Percentiles rank a stretch among this genome's conserved stretches.
Evolutionary conservation across 2,329 filamentous ascomycete species (phyloP).

Genomic region (Daldinia sp.): DNA sequence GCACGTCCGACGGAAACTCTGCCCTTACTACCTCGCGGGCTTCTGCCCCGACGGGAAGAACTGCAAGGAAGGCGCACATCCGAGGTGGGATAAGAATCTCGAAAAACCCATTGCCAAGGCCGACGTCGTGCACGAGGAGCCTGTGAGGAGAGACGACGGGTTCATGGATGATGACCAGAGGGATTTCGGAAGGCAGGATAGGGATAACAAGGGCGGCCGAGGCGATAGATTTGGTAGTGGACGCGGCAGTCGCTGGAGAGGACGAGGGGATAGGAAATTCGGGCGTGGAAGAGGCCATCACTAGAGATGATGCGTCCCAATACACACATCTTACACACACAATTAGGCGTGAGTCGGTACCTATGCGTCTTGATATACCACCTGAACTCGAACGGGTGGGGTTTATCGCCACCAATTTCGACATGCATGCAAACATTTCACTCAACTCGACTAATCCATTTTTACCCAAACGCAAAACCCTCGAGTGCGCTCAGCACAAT

Average conservation of each 20-base stretch:
- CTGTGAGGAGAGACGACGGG: conserved; percentile 58
- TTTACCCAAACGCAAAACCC: neutral
- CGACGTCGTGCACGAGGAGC: conserved; percentile 68
- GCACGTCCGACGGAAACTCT: conserved; percentile 85
- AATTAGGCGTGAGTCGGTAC: too few species aligned
- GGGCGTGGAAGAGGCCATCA: conserved; percentile 52
- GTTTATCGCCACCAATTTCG: neutral
- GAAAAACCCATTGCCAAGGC: conserved; percentile 80
- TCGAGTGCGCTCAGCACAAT: neutral
- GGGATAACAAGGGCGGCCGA: conserved; percentile 49
- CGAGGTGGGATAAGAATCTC: conserved; percentile 81
- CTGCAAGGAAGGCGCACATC: conserved; percentile 86
- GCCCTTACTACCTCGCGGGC: conserved; percentile 87
- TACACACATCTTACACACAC: neutral
- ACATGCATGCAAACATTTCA: neutral
- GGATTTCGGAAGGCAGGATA: conserved; percentile 48
- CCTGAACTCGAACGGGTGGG: neutral
- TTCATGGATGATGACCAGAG: conserved; percentile 51
- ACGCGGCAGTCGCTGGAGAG: conserved; percentile 49
- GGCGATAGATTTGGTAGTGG: conserved; percentile 54
- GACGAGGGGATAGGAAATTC: conserved; percentile 52
- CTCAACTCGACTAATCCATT: neutral
- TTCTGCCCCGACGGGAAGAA: conserved; percentile 87
- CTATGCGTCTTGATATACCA: neutral
- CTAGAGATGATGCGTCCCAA: conserved; percentile 8